A percentile compares a stretch with the other conserved stretches of the same genome.
Conservation (phyloP, 1,139 yeast genomes). For the Zygoascus sp. region DNA sequence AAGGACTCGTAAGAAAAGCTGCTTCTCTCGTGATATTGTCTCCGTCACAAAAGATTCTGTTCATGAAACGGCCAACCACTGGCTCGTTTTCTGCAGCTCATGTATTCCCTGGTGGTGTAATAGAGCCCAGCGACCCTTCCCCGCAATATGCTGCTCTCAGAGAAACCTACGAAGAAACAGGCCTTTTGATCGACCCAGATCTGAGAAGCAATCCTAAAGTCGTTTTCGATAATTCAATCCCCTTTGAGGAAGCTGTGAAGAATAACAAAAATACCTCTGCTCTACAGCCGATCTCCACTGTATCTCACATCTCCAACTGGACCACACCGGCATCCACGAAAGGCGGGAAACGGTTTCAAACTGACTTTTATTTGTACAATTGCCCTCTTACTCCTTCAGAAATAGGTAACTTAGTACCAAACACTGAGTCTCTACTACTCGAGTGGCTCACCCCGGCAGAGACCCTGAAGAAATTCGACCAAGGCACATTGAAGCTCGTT, state of each 20-base stretch:
- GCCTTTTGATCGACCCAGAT: constrained; percentile 27
- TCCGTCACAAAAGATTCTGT: constrained; percentile 28
- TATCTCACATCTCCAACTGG: constrained; percentile 28
- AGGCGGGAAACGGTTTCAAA: constrained; percentile 27
- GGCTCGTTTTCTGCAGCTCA: constrained; percentile 32
- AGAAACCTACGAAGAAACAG: constrained; percentile 36
- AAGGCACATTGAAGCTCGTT: constrained; percentile 27
- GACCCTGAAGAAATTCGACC: constrained; percentile 24
- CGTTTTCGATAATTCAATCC: background rate
- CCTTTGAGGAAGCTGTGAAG: constrained; percentile 11
- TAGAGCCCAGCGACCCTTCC: constrained; percentile 28
- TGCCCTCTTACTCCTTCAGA: constrained; percentile 4
- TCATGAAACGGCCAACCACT: constrained; percentile 30
- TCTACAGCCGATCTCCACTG: background rate
- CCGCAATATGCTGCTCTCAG: constrained; percentile 32
- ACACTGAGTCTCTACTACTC: constrained; percentile 18
- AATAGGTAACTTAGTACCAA: constrained; percentile 10
- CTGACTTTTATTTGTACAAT: constrained; percentile 29
- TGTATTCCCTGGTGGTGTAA: constrained; percentile 36
- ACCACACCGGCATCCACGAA: constrained; percentile 26
- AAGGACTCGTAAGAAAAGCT: constrained; percentile 17
- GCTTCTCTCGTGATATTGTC: constrained; percentile 33
- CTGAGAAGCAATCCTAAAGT: constrained; percentile 13
- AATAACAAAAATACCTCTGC: constrained; percentile 6
- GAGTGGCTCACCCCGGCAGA: constrained; percentile 33